These are phyloP conservation scores for Persicaria maculosa DNA, from an alignment of 148 eudicot species.

Conservation along the genomic window DNA sequence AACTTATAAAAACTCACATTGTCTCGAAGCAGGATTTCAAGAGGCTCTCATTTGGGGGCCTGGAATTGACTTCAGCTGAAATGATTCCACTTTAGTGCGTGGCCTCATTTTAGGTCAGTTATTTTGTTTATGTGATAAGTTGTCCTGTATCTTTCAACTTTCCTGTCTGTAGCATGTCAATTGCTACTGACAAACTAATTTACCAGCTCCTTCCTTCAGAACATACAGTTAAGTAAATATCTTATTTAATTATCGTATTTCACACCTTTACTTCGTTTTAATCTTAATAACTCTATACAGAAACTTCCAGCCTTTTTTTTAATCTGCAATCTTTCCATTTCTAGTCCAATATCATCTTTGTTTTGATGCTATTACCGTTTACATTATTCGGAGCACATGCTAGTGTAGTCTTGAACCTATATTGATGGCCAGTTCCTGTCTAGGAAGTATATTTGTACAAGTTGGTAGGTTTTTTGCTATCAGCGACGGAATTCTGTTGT, in stretches of 20 bases:
- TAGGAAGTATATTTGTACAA: not conserved
- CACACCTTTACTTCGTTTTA: slow-evolving; percentile 14
- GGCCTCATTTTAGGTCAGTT: slow-evolving; percentile 96
- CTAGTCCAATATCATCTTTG: not conserved
- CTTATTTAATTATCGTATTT: slow-evolving; percentile 23
- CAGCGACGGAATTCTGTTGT: not conserved
- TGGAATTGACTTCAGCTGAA: slow-evolving; percentile 97
- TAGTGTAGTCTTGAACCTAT: not conserved
- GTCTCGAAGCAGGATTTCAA: slow-evolving; percentile 94
- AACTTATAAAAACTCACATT: slow-evolving; percentile 76
- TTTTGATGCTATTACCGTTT: not conserved
- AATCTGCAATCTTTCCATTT: not conserved
- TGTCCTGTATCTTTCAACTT: slow-evolving; percentile 26
- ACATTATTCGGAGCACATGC: not conserved
- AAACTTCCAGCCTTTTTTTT: not conserved
- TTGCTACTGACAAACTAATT: slow-evolving; percentile 41
- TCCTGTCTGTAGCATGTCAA: slow-evolving; percentile 48
- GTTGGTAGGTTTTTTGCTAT: not conserved
- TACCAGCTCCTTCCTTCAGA: slow-evolving; percentile 29
- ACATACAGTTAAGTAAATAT: slow-evolving; percentile 22
- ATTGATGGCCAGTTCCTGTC: not conserved
- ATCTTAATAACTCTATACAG: slow-evolving; percentile 18
- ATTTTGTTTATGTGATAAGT: slow-evolving; percentile 56
- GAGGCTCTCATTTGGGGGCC: slow-evolving; percentile 99
- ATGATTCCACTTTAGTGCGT: slow-evolving; percentile 92